A percentile compares a stretch with the other conserved stretches of the same genome.
These are phyloP conservation scores for Mrakia hoshinonis DNA, from an alignment of 768 basidiomycete species.

Conservation along the genomic window DNA sequence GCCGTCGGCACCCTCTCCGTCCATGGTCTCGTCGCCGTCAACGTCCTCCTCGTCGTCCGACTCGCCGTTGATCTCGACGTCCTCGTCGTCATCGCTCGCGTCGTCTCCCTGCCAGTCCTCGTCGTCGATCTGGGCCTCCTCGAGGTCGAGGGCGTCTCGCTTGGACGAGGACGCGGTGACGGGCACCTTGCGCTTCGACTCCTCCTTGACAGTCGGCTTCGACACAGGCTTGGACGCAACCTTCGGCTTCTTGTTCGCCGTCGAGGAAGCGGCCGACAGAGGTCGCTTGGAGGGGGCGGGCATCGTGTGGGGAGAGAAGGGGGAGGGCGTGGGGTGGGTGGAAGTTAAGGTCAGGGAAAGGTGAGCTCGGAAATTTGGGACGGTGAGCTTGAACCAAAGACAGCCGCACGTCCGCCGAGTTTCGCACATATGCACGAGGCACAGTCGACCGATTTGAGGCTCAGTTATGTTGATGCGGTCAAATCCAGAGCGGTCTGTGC, in stretches of 20 bases:
- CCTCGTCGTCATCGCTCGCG: constrained; percentile 44
- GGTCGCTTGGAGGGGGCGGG: constrained; percentile 15
- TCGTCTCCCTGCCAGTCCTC: constrained; percentile 44
- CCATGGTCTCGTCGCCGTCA: constrained; percentile 11
- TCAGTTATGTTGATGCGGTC: too few species aligned
- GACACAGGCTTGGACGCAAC: neutral
- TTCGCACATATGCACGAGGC: too few species aligned
- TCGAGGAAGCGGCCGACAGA: constrained; percentile 6
- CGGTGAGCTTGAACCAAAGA: neutral
- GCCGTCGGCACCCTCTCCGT: constrained; percentile 18
- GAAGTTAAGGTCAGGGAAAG: neutral
- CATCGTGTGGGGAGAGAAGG: neutral
- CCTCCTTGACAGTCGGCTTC: constrained; percentile 16
- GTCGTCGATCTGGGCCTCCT: constrained; percentile 34
- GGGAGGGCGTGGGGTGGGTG: neutral
- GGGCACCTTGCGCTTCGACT: constrained; percentile 28
- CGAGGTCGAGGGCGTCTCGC: constrained; percentile 7
- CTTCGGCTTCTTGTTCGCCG: constrained; percentile 13
- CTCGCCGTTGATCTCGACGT: constrained; percentile 34
- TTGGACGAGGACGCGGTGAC: constrained; percentile 5
- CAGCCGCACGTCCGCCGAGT: too few species aligned
- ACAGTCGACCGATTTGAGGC: too few species aligned
- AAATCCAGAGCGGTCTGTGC: too few species aligned
- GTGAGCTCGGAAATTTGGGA: neutral
- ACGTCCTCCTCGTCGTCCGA: constrained; percentile 19